These are phyloP conservation scores for Candida sphagnicola DNA, from an alignment of 805 yeast species.

Conservation along the genomic window DNA sequence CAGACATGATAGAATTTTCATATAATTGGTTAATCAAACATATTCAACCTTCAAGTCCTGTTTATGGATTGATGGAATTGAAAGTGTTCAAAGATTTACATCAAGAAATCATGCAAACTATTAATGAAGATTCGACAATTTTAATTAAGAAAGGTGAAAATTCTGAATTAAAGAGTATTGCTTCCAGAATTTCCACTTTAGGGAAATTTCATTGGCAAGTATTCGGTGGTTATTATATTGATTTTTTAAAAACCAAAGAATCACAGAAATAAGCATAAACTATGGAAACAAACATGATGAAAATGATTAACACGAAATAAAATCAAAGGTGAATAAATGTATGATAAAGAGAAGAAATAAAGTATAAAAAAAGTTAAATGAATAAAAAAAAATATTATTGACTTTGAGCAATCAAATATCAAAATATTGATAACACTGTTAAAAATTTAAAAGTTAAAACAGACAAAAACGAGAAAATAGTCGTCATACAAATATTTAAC, in stretches of 20 bases:
- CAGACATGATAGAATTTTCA: constrained; percentile 52
- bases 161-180: constrained; percentile 52
- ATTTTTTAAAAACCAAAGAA: constrained; percentile 16
- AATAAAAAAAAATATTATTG: too few species aligned
- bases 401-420: too few species aligned
- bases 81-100: constrained; percentile 53
- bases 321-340: neutral
- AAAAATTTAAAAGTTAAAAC: too few species aligned
- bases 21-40: constrained; percentile 80
- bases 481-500: too few species aligned
- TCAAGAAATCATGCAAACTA: constrained; percentile 8
- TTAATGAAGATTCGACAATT: constrained; percentile 20
- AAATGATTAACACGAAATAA: neutral
- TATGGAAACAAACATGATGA: neutral
- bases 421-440: too few species aligned
- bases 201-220: constrained; percentile 81
- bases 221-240: constrained; percentile 66
- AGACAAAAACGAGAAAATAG: too few species aligned
- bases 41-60: constrained; percentile 77
- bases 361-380: neutral
- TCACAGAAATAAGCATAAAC: neutral
- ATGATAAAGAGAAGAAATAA: neutral
- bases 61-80: constrained; percentile 71
- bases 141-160: constrained; percentile 11
- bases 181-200: constrained; percentile 59